These are phyloP conservation scores for Ulmus americana DNA, from an alignment of 331 rosid species.

Conservation along the genomic window DNA sequence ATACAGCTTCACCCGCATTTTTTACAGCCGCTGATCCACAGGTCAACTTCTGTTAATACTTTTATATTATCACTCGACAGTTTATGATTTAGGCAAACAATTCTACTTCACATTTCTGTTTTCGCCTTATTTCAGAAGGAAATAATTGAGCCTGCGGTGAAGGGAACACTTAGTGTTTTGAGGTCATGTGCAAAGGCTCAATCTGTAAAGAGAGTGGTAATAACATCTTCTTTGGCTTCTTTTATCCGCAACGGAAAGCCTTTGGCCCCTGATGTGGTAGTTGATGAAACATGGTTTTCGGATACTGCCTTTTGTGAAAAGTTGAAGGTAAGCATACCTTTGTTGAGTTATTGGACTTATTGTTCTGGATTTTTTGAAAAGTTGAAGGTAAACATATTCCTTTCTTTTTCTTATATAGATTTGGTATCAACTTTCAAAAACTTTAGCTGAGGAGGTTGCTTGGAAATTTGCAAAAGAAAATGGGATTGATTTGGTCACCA, in stretches of 20 bases:
- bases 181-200: constrained; percentile 33
- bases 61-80: background rate
- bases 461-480: too few species aligned
- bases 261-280: constrained; percentile 33
- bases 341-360: too few species aligned
- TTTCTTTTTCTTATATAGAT: constrained; percentile 1
- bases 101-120: background rate
- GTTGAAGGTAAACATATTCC: too few species aligned
- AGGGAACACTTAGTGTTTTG: constrained; percentile 23
- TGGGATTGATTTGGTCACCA: too few species aligned
- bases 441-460: too few species aligned
- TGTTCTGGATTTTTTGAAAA: too few species aligned
- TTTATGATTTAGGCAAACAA: background rate
- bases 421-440: constrained; percentile 25
- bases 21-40: constrained; percentile 21
- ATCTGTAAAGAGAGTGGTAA: constrained; percentile 39
- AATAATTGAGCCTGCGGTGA: constrained; percentile 30
- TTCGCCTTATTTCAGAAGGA: constrained; percentile 27
- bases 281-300: constrained; percentile 4
- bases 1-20: constrained; percentile 22
- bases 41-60: constrained; percentile 8
- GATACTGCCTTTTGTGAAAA: constrained; percentile 33
- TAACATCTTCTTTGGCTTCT: constrained; percentile 52
- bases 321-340: constrained; percentile 22
- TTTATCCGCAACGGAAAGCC: constrained; percentile 36